Evolutionary conservation across 2,329 filamentous ascomycete species (phyloP), one percentile per base, ranked within the genome.

Genomic region (Endoconidiophora laricicola): DNA sequence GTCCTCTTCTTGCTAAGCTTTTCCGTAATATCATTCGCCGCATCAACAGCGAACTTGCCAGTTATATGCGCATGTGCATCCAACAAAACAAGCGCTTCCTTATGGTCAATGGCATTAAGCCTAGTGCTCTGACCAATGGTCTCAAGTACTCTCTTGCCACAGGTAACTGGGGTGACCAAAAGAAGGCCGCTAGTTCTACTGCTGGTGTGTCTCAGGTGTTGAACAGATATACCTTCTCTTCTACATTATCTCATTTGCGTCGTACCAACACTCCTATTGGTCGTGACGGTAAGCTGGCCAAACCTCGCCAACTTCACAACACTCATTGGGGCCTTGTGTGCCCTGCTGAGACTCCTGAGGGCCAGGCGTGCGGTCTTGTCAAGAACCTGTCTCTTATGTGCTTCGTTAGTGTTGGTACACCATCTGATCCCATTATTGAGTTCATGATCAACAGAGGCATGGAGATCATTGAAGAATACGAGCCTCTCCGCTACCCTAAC

Each of bases 131-230:
- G 57, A 94, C 88, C 18, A 93, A 91, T 61, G 91, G 90, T 46
- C 69, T 98, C 57, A 94, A 95, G 63, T 98, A 98, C 66, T 95
- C 91, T 48, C 72, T 98, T 55, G 90, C 91, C 23, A 98, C 91
- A 12, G 91, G 91, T 57, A 98, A 98, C 67, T 98, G 91, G 93
- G 93, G 91, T 61, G 91, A 98, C 57, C 91, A 98, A 70, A 98
- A 96, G 75, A 98, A 96, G 71, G 88, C 91, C 18, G 84, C 85
- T 59, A 90, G 83, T 58, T 86, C 88, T 1, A 96, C 93, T 56
- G 91, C 91, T 44, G 93, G 91, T 73, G 91, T 98, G 44, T 96
- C 90, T 44, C 91, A 98, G 67, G 93, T 98, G 67, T 69, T 98
- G 60, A 98, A 95, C 69, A 79, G 91, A 63, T 98, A 96, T 64